Evolutionary conservation across 163 green algal species (phyloP).

Genomic region (Smithsoniella earleae): DNA sequence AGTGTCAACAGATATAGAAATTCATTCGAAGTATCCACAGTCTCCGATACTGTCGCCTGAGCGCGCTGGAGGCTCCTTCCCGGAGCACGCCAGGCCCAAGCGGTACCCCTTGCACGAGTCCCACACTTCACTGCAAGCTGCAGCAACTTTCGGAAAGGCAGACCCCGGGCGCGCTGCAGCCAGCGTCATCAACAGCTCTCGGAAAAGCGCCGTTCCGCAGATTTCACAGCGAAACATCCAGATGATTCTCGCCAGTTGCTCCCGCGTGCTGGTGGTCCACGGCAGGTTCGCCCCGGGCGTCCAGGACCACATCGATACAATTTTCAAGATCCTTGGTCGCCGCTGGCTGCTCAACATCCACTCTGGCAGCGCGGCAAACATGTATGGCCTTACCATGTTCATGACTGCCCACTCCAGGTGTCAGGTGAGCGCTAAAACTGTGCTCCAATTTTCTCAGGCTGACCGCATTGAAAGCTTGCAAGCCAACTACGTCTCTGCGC

Average conservation of each 20-base stretch:
- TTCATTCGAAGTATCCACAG: not conserved
- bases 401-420: constrained; percentile 7
- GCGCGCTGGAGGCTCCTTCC: not conserved
- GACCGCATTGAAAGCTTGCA: not conserved
- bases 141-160: too few relatives aligned
- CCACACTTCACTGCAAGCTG: too few relatives aligned
- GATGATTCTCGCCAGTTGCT: not conserved
- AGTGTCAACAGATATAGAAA: not conserved
- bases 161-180: not conserved
- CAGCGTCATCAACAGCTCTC: not conserved
- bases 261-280: not conserved
- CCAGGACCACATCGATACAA: not conserved
- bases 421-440: not conserved
- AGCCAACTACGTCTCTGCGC: not conserved
- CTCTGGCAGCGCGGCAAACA: not conserved
- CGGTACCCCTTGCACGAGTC: not conserved
- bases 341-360: constrained; percentile 3
- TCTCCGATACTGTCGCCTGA: not conserved
- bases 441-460: not conserved
- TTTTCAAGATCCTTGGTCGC: not conserved
- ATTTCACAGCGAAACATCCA: not conserved
- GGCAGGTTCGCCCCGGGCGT: not conserved
- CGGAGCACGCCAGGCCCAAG: not conserved
- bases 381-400: not conserved
- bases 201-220: not conserved